Base-by-base conservation (phyloP, 179 eudicot species). In the Amaranthus tricolor region DNA sequence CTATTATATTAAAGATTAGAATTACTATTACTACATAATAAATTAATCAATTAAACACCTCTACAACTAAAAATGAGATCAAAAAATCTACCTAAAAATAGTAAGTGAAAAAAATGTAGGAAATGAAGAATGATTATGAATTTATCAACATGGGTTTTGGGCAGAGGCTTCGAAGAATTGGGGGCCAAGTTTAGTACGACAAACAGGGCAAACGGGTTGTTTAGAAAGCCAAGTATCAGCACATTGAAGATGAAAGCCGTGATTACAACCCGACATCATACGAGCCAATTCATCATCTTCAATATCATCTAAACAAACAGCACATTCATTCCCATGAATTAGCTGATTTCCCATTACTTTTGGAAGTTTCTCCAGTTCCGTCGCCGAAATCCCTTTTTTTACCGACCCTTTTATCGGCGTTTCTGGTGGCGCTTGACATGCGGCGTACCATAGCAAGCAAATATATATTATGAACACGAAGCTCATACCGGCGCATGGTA, bases 401-500 rank as follows among this genome's bases (percentile, higher is more conserved):
- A 63, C 24, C 9, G 12, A 11, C 4, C 82, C 73, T n/a, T 91
- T 91, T 2, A 62, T 80, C 15, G 60, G 43, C 55, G 14, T 43
- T 16, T 60, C 78, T 5, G 67, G 60, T 9, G 70, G 77, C 0
- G 68, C 63, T 40, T 24, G 53, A 53, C 47, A 68, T 1, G 90
- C 82, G 6, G 90, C 83, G 83, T 80, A 89, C 87, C 94, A 94
- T 1, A 92, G 53, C 17, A 94, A 58, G n/a, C 94, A 90, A 54
- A 90, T 76, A 85, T 94, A 94, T 7, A 94, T 88, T 6, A 90
- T 61, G 79, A 94, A 90, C 8, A 92, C 90, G 0, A 82, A 88
- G 76, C 91, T 86, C 96, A 94, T 90, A 11, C 92, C 94, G 4
- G 87, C 92, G 77, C 96, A 94, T 0, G 97, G 96, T 0, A 94